Base-by-base conservation (phyloP, 176 grass and related monocot species). In the Guadua angustifolia region DNA sequence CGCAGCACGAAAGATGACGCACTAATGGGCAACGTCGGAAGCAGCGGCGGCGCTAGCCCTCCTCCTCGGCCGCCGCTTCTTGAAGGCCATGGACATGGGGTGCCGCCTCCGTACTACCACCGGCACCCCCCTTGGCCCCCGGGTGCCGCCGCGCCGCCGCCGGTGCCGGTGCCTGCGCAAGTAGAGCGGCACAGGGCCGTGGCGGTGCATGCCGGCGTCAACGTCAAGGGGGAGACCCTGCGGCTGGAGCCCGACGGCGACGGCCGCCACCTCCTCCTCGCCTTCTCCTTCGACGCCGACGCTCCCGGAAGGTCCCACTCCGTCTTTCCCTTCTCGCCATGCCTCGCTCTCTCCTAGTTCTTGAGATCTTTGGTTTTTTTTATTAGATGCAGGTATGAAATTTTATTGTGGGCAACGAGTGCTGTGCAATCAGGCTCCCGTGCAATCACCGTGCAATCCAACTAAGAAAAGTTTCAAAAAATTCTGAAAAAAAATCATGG, bases 151-250 rank as follows among this genome's bases (percentile, higher is more conserved):
- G 44, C 79, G 10, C 43, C 77, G 40, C 72, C 79, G 65, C 47
- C 79, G 19, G 52, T 64, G 13, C 39, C 72, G 43, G 44, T 77
- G n/a, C 86, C 84, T 47, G 69, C 74, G 22, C 80, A 57, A 19
- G 86, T 92, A 43, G 86, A 89, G 61, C 79, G 84, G 13, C 87
- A 89, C 35, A 80, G 81, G 79, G 64, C 83, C 69, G 83, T 92
- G 21, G 66, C 87, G 21, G 81, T 92, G 43, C 63, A 63, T 73
- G 78, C 77, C 61, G 87, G 84, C 45, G 83, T 89, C 79, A 89
- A 89, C 71, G 22, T 92, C 67, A 89, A 85, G 63, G 84, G 65
- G 62, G 79, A 86, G 35, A 80, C 86, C 51, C 62, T 92, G 43
- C 80, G 86, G 45, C 52, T 92, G 14, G 87, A 86, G 33, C 62